A percentile compares a stretch with the other conserved stretches of the same genome.
These are phyloP conservation scores for Thelonectria rubi DNA, from an alignment of 2,329 filamentous ascomycete species.

Conservation along the genomic window DNA sequence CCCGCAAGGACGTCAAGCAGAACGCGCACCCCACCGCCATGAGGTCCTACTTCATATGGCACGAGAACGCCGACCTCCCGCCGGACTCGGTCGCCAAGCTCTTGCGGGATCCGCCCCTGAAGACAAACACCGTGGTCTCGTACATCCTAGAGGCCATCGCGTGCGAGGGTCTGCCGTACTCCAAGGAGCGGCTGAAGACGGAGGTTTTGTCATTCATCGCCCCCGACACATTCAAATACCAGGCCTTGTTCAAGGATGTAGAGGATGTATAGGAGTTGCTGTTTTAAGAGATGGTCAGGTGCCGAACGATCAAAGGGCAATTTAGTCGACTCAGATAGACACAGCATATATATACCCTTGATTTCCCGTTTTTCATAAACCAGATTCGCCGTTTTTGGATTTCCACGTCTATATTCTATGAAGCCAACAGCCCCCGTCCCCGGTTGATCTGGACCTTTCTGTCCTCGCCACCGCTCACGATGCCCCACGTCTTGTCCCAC, in stretches of 20 bases:
- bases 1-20: slow-evolving; percentile 37
- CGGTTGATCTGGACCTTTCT: slow-evolving; percentile 93
- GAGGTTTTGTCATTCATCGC: slow-evolving; percentile 55
- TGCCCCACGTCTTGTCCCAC: slow-evolving; percentile 88
- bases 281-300: not conserved
- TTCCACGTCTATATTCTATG: slow-evolving; percentile 41
- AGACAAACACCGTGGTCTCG: slow-evolving; percentile 61
- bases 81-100: slow-evolving; percentile 61
- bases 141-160: slow-evolving; percentile 68
- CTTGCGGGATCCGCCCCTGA: slow-evolving; percentile 68
- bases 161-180: slow-evolving; percentile 60
- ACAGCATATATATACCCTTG: slow-evolving; percentile 22
- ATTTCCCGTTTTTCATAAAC: slow-evolving; percentile 25
- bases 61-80: slow-evolving; percentile 58
- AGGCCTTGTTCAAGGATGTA: slow-evolving; percentile 36
- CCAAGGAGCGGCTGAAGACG: slow-evolving; percentile 53
- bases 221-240: slow-evolving; percentile 39
- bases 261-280: slow-evolving; percentile 8
- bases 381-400: slow-evolving; percentile 27
- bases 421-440: slow-evolving; percentile 61
- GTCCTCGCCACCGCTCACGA: slow-evolving; percentile 92
- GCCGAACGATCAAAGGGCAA: not conserved
- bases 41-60: slow-evolving; percentile 72
- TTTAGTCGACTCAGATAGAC: slow-evolving; percentile 12
- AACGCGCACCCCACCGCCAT: slow-evolving; percentile 50